Evolutionary conservation across 805 yeast genomes (phyloP).

Genomic region (Lachancea waltii): DNA sequence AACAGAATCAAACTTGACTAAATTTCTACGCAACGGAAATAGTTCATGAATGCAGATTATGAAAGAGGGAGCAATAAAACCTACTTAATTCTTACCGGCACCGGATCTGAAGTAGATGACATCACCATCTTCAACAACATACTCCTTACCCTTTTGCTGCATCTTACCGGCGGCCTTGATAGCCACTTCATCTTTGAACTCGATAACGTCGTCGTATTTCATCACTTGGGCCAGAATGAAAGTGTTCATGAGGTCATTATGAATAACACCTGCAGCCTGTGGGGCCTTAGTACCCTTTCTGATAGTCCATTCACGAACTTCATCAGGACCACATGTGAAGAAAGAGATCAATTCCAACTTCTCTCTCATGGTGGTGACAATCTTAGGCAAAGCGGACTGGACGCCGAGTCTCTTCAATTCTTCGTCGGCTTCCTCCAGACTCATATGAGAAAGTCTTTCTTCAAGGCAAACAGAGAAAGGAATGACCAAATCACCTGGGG

Average conservation of each 20-base stretch:
- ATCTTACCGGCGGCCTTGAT: constrained; percentile 88
- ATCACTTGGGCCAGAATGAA: constrained; percentile 92
- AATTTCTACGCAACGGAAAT: not conserved
- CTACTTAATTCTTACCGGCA: constrained; percentile 65
- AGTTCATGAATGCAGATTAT: constrained; percentile 1
- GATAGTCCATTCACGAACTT: constrained; percentile 97
- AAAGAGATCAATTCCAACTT: constrained; percentile 83
- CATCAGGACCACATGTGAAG: constrained; percentile 94
- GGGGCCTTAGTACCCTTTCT: constrained; percentile 91
- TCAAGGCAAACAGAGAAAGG: constrained; percentile 92
- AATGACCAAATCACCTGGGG: constrained; percentile 86
- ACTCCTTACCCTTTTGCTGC: constrained; percentile 87
- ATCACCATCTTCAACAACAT: constrained; percentile 93
- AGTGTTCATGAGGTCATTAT: constrained; percentile 90
- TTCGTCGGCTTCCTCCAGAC: constrained; percentile 72
- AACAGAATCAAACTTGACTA: not conserved
- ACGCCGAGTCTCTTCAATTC: constrained; percentile 72
- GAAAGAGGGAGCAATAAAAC: not conserved
- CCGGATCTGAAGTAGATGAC: constrained; percentile 89
- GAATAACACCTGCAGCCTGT: constrained; percentile 98
- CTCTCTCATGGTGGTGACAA: constrained; percentile 80
- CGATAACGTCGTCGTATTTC: constrained; percentile 73
- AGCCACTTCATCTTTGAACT: constrained; percentile 70
- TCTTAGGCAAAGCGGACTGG: constrained; percentile 75
- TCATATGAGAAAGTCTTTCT: constrained; percentile 83